Evolutionary conservation across 441 rosid species (phyloP).

Genomic region (Populus hybrid): DNA sequence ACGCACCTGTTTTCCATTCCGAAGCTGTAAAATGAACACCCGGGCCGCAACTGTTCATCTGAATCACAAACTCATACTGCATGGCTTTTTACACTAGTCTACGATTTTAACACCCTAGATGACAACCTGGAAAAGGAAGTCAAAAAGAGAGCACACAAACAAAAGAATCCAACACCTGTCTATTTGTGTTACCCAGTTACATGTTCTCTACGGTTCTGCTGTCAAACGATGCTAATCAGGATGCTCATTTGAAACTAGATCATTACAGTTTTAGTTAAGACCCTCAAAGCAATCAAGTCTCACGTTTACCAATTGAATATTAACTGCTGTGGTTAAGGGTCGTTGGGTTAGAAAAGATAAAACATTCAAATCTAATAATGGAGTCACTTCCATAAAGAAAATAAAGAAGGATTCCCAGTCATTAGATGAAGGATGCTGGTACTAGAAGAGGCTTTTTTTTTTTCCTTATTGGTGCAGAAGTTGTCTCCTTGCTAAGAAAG

Average conservation of each 20-base stretch:
- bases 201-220: background rate
- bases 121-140: too few relatives aligned
- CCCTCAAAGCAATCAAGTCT: background rate
- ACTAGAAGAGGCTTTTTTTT: too few relatives aligned
- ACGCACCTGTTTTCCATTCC: background rate
- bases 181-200: background rate
- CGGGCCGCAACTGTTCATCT: conserved; percentile 2
- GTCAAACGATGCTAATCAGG: background rate
- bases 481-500: background rate
- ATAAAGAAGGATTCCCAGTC: background rate
- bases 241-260: background rate
- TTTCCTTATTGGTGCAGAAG: too few relatives aligned
- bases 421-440: background rate
- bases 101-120: too few relatives aligned
- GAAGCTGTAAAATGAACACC: conserved; percentile 4
- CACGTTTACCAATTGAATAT: background rate
- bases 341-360: background rate
- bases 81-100: too few relatives aligned
- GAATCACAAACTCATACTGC: background rate
- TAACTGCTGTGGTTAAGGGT: background rate
- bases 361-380: background rate
- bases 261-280: background rate
- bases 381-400: background rate
- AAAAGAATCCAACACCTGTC: background rate
- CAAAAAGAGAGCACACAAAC: too few relatives aligned